Evolutionary conservation across 495 filamentous ascomycete genomes (phyloP).

Genomic region (Cercophora sp.): DNA sequence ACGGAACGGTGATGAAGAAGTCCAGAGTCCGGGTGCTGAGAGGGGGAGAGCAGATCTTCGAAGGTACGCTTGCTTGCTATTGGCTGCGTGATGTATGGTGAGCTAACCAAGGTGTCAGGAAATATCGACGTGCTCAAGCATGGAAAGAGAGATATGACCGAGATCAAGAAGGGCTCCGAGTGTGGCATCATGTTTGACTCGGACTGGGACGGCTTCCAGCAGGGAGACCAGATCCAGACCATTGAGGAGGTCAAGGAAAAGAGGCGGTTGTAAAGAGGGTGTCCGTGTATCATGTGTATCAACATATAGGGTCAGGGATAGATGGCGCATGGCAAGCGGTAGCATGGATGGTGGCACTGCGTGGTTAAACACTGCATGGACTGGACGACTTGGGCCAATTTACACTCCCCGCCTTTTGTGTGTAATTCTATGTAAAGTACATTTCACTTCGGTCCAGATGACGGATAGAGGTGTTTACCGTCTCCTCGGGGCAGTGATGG

Average conservation of each 20-base stretch:
- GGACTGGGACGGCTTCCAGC: conserved; percentile 68
- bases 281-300: conserved; percentile 3
- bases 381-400: too few relatives aligned
- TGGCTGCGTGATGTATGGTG: conserved; percentile 6
- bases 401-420: too few relatives aligned
- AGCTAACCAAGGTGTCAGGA: conserved; percentile 45
- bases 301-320: not conserved
- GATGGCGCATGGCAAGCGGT: too few relatives aligned
- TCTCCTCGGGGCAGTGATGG: conserved; percentile 28
- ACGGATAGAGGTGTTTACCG: too few relatives aligned
- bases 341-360: too few relatives aligned
- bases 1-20: conserved; percentile 62
- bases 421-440: too few relatives aligned
- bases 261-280: conserved; percentile 54
- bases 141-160: conserved; percentile 81
- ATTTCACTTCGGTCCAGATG: too few relatives aligned
- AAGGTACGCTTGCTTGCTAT: conserved; percentile 57
- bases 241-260: conserved; percentile 77
- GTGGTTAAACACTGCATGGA: too few relatives aligned
- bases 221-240: conserved; percentile 80
- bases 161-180: conserved; percentile 87
- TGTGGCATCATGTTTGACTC: conserved; percentile 81
- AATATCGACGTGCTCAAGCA: conserved; percentile 77
- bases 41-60: conserved; percentile 61
- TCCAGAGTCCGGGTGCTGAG: conserved; percentile 69